Conservation (phyloP, 352 stramenopile genomes). For the Globisporangium barbulae region DNA sequence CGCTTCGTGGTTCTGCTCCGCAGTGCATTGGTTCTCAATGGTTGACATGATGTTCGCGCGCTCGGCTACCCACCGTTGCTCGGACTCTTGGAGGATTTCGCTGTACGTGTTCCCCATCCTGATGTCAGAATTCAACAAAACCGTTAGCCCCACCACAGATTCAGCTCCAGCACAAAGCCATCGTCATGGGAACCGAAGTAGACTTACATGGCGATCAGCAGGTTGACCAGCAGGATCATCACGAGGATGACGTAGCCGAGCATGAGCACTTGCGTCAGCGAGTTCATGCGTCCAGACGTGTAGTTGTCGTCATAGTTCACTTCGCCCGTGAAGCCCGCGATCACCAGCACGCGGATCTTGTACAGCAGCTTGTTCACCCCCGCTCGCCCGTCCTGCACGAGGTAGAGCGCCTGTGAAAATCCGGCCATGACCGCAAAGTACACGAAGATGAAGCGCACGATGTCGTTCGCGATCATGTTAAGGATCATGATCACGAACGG, state of each 20-base stretch:
- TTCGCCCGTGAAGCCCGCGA: slow-evolving; percentile 55
- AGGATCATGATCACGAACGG: slow-evolving; percentile 73
- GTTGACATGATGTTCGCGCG: slow-evolving; percentile 64
- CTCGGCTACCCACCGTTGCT: slow-evolving; percentile 62
- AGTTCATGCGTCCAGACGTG: slow-evolving; percentile 37
- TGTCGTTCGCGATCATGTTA: slow-evolving; percentile 56
- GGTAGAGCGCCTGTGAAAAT: slow-evolving; percentile 53
- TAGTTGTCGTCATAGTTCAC: slow-evolving; percentile 66
- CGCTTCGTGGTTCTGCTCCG: slow-evolving; percentile 28
- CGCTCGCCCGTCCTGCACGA: slow-evolving; percentile 43
- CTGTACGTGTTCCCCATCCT: slow-evolving; percentile 73
- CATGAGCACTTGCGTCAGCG: slow-evolving; percentile 48
- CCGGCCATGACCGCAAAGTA: slow-evolving; percentile 53
- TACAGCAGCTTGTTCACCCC: slow-evolving; percentile 28
- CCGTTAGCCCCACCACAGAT: neutral
- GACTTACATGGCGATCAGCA: slow-evolving; percentile 61
- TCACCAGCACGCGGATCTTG: slow-evolving; percentile 46
- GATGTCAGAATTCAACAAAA: neutral
- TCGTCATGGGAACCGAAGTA: neutral
- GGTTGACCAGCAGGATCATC: slow-evolving; percentile 62
- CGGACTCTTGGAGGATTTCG: slow-evolving; percentile 50
- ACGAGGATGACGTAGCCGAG: slow-evolving; percentile 60
- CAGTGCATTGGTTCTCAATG: slow-evolving; percentile 47
- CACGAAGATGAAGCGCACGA: slow-evolving; percentile 55
- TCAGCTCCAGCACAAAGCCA: neutral